A percentile compares a stretch with the other conserved stretches of the same genome.
phyloP scores from a whole-genome alignment of 2,329 filamentous ascomycete genomes.

The Pseudogymnoascus sp. region DNA sequence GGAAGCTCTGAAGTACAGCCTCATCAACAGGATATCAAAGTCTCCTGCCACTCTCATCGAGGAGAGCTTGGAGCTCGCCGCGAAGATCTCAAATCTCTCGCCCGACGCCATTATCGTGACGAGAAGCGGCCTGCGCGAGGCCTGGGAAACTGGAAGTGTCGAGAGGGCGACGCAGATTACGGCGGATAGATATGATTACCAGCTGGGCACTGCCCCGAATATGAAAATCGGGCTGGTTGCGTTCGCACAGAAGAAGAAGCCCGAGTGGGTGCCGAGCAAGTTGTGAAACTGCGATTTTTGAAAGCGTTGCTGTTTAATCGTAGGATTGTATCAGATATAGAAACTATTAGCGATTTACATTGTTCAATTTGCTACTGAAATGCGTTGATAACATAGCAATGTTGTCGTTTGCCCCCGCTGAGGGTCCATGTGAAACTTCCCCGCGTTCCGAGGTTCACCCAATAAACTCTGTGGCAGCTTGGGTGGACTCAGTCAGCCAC shows the following conservation, averaged over 20 bases:
- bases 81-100: slow-evolving; percentile 52
- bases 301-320: slow-evolving; percentile 11
- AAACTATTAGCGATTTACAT: not conserved
- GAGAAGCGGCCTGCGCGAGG: slow-evolving; percentile 59
- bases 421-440: slow-evolving; percentile 1
- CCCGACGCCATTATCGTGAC: slow-evolving; percentile 69
- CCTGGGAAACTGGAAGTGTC: slow-evolving; percentile 58
- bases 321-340: not conserved
- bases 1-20: slow-evolving; percentile 54
- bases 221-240: slow-evolving; percentile 64
- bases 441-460: not conserved
- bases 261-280: slow-evolving; percentile 58
- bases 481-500: not conserved
- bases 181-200: slow-evolving; percentile 46
- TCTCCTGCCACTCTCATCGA: slow-evolving; percentile 37
- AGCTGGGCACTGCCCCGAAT: slow-evolving; percentile 58
- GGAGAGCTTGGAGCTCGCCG: slow-evolving; percentile 54
- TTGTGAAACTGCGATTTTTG: slow-evolving; percentile 32
- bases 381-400: not conserved
- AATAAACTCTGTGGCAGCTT: not conserved
- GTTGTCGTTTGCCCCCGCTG: not conserved
- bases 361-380: not conserved
- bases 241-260: slow-evolving; percentile 67
- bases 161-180: slow-evolving; percentile 49
- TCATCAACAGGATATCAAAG: slow-evolving; percentile 57